These are phyloP conservation scores for Candida wancherniae DNA, from an alignment of 805 yeast genomes.

Conservation along the genomic window DNA sequence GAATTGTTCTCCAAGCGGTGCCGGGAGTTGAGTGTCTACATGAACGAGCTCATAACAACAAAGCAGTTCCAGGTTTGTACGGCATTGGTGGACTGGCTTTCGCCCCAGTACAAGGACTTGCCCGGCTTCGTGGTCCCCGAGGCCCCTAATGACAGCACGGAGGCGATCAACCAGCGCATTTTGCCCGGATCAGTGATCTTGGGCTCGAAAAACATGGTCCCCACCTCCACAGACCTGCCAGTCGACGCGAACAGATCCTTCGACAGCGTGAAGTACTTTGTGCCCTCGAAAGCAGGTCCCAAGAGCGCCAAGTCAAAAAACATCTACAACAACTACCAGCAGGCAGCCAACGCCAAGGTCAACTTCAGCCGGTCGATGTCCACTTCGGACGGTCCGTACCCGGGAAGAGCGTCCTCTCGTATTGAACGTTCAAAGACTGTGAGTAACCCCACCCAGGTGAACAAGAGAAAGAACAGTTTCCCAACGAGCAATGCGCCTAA, in stretches of 20 bases:
- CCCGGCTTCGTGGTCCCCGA: constrained; percentile 23
- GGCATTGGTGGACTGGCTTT: constrained; percentile 28
- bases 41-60: constrained; percentile 29
- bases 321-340: constrained; percentile 32
- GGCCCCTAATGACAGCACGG: constrained; percentile 9
- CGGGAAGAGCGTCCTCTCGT: constrained; percentile 3
- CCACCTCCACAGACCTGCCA: constrained; percentile 1
- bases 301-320: constrained; percentile 24
- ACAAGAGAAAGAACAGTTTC: constrained; percentile 2
- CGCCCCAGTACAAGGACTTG: constrained; percentile 19
- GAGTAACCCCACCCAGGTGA: constrained; percentile 2
- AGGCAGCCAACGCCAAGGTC: constrained; percentile 12
- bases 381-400: constrained; percentile 8
- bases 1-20: constrained; percentile 29
- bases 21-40: constrained; percentile 36
- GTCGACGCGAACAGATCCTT: constrained; percentile 1
- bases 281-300: constrained; percentile 5
- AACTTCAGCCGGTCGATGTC: constrained; percentile 12
- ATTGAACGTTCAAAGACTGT: constrained; percentile 8
- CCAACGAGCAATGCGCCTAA: too few relatives aligned
- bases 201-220: constrained; percentile 8
- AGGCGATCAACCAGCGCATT: constrained; percentile 13
- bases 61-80: constrained; percentile 24
- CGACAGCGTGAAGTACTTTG: constrained; percentile 2
- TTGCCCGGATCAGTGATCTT: constrained; percentile 16